Evolutionary conservation across 1,139 yeast genomes (phyloP).

Genomic region (Candida labiduridarum): DNA sequence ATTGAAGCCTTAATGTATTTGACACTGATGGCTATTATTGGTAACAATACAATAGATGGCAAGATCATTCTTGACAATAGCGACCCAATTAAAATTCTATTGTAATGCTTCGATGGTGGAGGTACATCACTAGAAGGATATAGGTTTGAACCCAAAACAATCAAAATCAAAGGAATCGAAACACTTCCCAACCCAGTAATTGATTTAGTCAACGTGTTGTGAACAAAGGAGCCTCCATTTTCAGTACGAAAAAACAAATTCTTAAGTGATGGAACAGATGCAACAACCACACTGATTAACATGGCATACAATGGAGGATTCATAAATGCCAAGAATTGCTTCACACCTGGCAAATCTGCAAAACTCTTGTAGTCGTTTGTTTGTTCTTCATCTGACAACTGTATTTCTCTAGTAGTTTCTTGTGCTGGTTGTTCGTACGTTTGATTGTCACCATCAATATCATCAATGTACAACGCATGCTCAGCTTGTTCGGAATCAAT

Average conservation of each 20-base stretch:
- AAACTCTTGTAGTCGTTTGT: constrained; percentile 1
- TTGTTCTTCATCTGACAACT: constrained; percentile 5
- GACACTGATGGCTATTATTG: constrained; percentile 66
- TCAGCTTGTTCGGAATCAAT: constrained; percentile 8
- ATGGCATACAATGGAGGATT: constrained; percentile 96
- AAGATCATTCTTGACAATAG: constrained; percentile 75
- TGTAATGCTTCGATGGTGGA: constrained; percentile 60
- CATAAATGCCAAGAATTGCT: constrained; percentile 56
- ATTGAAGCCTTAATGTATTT: constrained; percentile 68
- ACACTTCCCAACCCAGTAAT: constrained; percentile 81
- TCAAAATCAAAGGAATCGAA: constrained; percentile 81
- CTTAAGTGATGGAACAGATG: constrained; percentile 74
- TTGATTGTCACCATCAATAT: neutral
- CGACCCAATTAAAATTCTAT: constrained; percentile 65
- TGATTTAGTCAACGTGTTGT: constrained; percentile 76
- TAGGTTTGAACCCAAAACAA: constrained; percentile 76
- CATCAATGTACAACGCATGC: constrained; percentile 11
- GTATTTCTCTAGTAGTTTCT: constrained; percentile 16
- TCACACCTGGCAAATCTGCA: constrained; percentile 17
- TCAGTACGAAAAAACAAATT: constrained; percentile 58
- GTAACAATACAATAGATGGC: constrained; percentile 69
- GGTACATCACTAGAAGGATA: constrained; percentile 69
- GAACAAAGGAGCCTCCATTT: constrained; percentile 50
- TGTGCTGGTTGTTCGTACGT: constrained; percentile 9
- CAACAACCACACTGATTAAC: constrained; percentile 81